Evolutionary conservation across 768 basidiomycete species (phyloP).

Genomic region (Kondoa subrosea): DNA sequence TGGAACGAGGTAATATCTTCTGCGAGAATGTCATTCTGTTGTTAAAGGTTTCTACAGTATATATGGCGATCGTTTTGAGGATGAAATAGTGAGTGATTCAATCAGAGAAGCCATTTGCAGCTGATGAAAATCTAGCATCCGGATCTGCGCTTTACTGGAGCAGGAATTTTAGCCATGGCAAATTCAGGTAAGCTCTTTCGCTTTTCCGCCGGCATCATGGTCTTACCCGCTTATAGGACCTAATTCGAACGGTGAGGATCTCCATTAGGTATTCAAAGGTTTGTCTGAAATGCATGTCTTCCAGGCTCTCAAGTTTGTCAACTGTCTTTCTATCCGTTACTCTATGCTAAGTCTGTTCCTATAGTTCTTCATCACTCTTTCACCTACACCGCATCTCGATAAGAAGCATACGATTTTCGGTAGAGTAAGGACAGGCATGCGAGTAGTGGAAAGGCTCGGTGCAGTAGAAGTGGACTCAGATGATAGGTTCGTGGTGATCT

Average conservation of each 20-base stretch:
- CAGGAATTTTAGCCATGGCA: slow-evolving; percentile 63
- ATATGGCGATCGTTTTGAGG: slow-evolving; percentile 29
- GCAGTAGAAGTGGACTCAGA: slow-evolving; percentile 77
- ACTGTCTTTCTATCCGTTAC: neutral
- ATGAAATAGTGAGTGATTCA: slow-evolving; percentile 42
- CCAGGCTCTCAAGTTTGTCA: slow-evolving; percentile 6
- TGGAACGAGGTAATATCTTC: slow-evolving; percentile 53
- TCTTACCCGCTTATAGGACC: slow-evolving; percentile 31
- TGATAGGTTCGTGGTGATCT: slow-evolving; percentile 52
- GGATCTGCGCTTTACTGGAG: slow-evolving; percentile 82
- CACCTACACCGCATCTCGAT: slow-evolving; percentile 16
- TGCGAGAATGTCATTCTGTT: neutral
- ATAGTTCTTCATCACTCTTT: slow-evolving; percentile 33
- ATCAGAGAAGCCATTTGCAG: neutral
- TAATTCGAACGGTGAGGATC: slow-evolving; percentile 35
- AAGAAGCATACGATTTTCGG: slow-evolving; percentile 43
- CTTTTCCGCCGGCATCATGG: neutral
- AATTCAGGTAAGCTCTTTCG: slow-evolving; percentile 25
- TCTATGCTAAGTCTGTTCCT: neutral
- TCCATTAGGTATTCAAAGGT: neutral
- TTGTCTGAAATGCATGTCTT: neutral
- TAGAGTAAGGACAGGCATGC: slow-evolving; percentile 75
- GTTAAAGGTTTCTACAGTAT: neutral
- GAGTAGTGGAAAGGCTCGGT: slow-evolving; percentile 76
- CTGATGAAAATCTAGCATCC: slow-evolving; percentile 37